Conservation (phyloP, 2,329 filamentous ascomycete species). For the Epichloe hybrida region DNA sequence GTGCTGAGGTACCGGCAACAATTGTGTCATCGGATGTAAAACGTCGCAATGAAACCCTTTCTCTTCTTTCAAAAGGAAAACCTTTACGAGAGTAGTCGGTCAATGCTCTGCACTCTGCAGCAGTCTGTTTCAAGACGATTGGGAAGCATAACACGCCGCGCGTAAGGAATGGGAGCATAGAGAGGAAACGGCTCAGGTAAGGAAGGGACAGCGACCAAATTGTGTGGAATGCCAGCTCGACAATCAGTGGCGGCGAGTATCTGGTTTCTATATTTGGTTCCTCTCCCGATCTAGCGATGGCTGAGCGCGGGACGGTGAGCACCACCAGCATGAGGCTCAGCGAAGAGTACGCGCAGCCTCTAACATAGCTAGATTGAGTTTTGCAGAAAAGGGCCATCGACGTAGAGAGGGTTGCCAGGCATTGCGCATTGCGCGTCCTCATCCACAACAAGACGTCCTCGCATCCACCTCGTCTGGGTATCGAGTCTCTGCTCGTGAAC, state of each 20-base stretch:
- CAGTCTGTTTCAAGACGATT: too few species aligned
- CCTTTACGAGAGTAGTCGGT: not conserved
- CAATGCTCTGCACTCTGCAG: too few species aligned
- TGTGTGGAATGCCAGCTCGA: not conserved
- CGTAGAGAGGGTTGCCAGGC: too few species aligned
- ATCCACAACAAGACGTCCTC: not conserved
- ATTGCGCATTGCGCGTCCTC: constrained; percentile 2
- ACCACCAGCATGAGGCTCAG: not conserved
- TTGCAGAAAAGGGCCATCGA: too few species aligned
- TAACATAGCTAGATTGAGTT: too few species aligned
- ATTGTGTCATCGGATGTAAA: not conserved
- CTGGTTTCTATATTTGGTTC: constrained; percentile 2
- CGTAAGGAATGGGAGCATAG: too few species aligned
- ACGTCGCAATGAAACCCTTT: not conserved
- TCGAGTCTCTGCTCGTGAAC: not conserved
- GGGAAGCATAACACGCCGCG: too few species aligned
- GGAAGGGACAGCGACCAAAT: too few species aligned
- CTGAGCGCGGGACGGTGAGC: not conserved
- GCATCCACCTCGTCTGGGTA: too few species aligned
- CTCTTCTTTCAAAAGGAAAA: not conserved
- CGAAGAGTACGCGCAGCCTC: too few species aligned
- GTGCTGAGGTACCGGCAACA: not conserved
- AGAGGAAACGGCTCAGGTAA: too few species aligned
- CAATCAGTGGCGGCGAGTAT: not conserved
- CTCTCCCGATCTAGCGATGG: constrained; percentile 3